A percentile compares a stretch with the other conserved stretches of the same genome.
phyloP scores from a whole-genome alignment of 495 filamentous ascomycete species.

The Parathielavia hyrcaniae region DNA sequence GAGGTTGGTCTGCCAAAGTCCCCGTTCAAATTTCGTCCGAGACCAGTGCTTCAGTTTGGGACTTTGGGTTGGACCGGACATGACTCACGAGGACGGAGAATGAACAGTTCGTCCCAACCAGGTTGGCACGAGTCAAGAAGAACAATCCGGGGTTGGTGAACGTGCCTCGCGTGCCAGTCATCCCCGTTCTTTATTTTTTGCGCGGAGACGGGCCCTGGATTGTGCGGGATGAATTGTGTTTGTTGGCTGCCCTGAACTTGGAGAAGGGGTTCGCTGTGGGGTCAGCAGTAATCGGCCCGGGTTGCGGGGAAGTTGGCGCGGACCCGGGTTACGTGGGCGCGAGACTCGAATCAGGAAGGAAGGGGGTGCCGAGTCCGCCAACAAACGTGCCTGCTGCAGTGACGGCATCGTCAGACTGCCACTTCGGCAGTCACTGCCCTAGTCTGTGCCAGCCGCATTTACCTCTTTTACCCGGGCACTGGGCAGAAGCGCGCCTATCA shows the following conservation, averaged over 20 bases:
- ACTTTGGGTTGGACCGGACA: too few species aligned
- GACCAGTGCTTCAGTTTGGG: too few species aligned
- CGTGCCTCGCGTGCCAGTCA: neutral
- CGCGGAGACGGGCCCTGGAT: neutral
- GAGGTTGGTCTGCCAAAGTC: too few species aligned
- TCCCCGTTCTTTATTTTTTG: neutral
- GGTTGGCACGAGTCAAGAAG: neutral
- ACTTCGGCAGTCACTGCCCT: constrained; percentile 6
- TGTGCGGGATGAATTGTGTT: too few species aligned
- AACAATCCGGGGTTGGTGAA: neutral
- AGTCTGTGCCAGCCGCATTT: too few species aligned
- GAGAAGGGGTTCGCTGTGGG: neutral
- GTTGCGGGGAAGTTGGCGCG: neutral
- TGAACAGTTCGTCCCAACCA: too few species aligned
- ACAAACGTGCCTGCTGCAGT: neutral
- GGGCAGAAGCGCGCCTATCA: constrained; percentile 21
- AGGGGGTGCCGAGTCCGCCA: neutral
- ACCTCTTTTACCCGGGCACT: constrained; percentile 5
- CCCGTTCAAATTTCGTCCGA: too few species aligned
- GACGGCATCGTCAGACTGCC: constrained; percentile 17
- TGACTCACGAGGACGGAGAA: too few species aligned
- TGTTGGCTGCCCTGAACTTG: neutral
- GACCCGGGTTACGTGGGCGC: neutral
- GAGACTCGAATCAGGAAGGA: neutral
- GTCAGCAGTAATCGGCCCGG: constrained; percentile 1